Conservation (phyloP, 257 asterid genomes). For the Solanum ahanhuiri region DNA sequence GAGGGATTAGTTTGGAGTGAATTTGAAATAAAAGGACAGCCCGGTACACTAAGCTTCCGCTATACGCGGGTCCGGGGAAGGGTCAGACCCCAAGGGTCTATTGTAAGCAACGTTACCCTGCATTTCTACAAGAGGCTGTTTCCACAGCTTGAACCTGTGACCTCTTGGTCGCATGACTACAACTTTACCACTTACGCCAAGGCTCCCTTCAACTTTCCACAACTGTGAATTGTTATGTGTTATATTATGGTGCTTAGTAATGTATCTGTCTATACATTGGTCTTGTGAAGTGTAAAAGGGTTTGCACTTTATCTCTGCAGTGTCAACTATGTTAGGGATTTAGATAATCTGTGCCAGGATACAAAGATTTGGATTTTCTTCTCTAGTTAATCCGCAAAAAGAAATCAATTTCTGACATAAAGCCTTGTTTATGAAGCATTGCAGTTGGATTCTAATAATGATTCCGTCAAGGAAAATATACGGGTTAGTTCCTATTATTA, state of each 20-base stretch:
- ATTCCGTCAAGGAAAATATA: conserved; percentile 57
- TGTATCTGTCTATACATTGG: background rate
- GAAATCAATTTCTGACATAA: background rate
- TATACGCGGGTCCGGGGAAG: background rate
- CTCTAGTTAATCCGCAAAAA: background rate
- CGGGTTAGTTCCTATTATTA: conserved; percentile 42
- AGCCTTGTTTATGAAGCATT: conserved; percentile 42
- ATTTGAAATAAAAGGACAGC: background rate
- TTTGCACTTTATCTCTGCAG: background rate
- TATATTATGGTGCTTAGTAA: background rate
- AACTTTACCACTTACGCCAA: background rate
- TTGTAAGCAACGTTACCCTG: background rate
- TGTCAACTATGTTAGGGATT: background rate
- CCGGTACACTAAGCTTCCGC: background rate
- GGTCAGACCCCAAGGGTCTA: background rate
- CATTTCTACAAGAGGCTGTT: background rate
- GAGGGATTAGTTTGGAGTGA: background rate
- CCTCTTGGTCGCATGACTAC: background rate
- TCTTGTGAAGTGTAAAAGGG: background rate
- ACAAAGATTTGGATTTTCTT: background rate
- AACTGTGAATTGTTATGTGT: background rate
- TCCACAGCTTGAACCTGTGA: background rate
- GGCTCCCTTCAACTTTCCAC: background rate
- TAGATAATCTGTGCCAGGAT: background rate
- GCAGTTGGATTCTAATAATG: conserved; percentile 72